These are phyloP conservation scores for Salpingoeca rosetta DNA, from an alignment of 78 protist species.

Conservation along the genomic window DNA sequence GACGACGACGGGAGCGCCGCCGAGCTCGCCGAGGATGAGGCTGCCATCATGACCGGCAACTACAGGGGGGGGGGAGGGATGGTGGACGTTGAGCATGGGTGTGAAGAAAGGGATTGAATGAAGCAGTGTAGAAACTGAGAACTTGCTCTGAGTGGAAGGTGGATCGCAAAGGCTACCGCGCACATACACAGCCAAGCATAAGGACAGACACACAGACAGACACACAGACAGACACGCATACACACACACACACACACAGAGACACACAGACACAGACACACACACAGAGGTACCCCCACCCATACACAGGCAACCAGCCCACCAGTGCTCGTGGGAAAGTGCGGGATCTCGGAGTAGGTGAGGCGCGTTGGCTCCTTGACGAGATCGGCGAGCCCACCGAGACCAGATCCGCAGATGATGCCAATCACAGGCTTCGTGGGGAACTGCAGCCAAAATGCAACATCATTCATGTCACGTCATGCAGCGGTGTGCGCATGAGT, in stretches of 20 bases:
- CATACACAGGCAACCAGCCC: neutral
- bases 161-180: no score
- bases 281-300: neutral
- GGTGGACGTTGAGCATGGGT: no score
- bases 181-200: neutral
- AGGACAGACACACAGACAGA: neutral
- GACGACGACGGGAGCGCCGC: slow-evolving; percentile 1
- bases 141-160: no score
- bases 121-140: no score
- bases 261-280: neutral
- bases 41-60: slow-evolving; percentile 31
- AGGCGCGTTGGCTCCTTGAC: neutral
- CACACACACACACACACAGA: neutral
- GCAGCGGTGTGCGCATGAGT: no score
- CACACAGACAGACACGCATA: neutral
- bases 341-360: slow-evolving; percentile 25
- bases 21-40: slow-evolving; percentile 17
- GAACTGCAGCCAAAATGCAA: no score
- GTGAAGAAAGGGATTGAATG: no score
- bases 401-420: slow-evolving; percentile 40
- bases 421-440: no score
- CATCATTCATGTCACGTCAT: no score
- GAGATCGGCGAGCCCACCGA: slow-evolving; percentile 16
- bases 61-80: no score
- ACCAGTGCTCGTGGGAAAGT: slow-evolving; percentile 27